phyloP scores from a whole-genome alignment of 768 basidiomycete species.

The Leccinum imitatum region DNA sequence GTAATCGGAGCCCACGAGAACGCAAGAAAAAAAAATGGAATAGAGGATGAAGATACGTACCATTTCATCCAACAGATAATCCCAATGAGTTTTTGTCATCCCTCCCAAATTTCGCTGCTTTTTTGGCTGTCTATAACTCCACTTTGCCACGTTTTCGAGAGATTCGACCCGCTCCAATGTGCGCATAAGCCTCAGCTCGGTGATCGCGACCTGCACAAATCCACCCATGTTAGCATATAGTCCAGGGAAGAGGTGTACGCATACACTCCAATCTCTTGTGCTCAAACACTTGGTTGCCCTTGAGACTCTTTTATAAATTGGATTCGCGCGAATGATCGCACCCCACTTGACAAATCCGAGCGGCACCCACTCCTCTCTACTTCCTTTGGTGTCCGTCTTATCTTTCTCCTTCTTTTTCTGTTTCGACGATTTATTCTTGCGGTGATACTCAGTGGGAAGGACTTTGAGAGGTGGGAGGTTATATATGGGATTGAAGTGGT shows the following conservation, averaged over 20 bases:
- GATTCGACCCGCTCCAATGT: slow-evolving; percentile 83
- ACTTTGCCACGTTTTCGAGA: slow-evolving; percentile 75
- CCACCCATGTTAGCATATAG: not conserved
- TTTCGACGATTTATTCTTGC: slow-evolving; percentile 47
- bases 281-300: slow-evolving; percentile 75
- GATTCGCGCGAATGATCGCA: slow-evolving; percentile 73
- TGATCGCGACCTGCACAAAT: slow-evolving; percentile 63
- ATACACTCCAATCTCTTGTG: slow-evolving; percentile 80
- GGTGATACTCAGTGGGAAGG: slow-evolving; percentile 55
- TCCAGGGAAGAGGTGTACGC: slow-evolving; percentile 30
- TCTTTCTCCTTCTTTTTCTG: slow-evolving; percentile 53
- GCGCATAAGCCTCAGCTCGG: slow-evolving; percentile 74
- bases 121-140: slow-evolving; percentile 95
- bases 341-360: slow-evolving; percentile 72
- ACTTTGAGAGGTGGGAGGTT: slow-evolving; percentile 54
- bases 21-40: not conserved
- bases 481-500: slow-evolving; percentile 48
- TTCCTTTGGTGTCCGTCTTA: slow-evolving; percentile 51
- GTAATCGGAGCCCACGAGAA: not conserved
- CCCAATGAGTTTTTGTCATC: slow-evolving; percentile 85
- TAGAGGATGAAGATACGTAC: slow-evolving; percentile 41
- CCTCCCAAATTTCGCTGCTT: slow-evolving; percentile 83
- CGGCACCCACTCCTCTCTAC: slow-evolving; percentile 60
- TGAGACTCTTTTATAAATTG: slow-evolving; percentile 66
- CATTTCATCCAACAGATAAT: slow-evolving; percentile 96